Base-by-base conservation (phyloP, 164 flowering plant genomes). In the Chimonanthus salicifolius region DNA sequence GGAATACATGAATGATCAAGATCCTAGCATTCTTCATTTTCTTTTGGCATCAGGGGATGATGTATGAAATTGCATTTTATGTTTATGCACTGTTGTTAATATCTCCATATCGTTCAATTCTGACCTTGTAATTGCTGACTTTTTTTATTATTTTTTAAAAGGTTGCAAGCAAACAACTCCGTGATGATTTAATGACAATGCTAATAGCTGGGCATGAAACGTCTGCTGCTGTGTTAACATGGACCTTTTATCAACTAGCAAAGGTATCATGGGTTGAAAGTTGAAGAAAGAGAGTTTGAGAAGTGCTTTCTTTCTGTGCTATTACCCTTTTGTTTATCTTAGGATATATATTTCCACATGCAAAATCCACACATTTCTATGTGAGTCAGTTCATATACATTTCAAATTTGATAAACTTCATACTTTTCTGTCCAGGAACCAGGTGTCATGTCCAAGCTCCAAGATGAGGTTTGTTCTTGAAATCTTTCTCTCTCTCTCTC, bases 181-280 rank as follows among this genome's bases (percentile, higher is more conserved):
- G 99, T 77, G 99, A 95, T 85, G 99, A 95, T 75, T 81, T 95
- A 79, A 95, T 95, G 99, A 95, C 99, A 71, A 75, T 95, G 91
- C 97, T 95, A 60, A 95, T 95, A 75, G 99, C 99, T 74, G 99
- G 99, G 70, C 99, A 95, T 81, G 98, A 95, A 87, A 95, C 99
- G 70, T 89, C 99, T 62, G 99, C 99, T 71, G 97, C 99, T 69
- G 99, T 94, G 49, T 80, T 94, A 74, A 92, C 97, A 48, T 92
- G 97, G 99, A 92, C 97, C 6, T 94, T 94, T 78, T 91, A 91
- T 83, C 95, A 90, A 78, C 90, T 94, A 67, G 82, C 95, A 50
- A 82, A 85, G 90, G 98, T 92, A 82, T 43, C 50, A 8, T 4
- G 13, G 45, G 4, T 44, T 15, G 15, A 43, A 13, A 48, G 11